Conservation (phyloP, 768 basidiomycete genomes). For the Lentinula edodes region DNA sequence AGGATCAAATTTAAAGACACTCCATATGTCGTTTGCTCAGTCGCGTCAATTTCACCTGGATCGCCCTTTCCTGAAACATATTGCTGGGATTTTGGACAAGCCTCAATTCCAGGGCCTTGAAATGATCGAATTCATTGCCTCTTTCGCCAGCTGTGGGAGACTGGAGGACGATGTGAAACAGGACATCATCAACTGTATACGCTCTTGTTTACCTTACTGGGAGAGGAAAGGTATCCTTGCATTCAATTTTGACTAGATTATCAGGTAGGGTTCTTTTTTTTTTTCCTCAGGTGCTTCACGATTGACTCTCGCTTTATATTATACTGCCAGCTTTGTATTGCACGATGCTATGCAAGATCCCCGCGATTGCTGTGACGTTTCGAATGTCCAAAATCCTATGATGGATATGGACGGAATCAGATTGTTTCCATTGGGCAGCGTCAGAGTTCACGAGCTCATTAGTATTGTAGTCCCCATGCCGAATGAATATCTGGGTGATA, state of each 20-base stretch:
- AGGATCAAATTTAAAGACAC: conserved; percentile 12
- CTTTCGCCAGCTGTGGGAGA: not conserved
- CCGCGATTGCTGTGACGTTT: no score
- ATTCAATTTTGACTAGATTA: not conserved
- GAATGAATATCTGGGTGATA: no score
- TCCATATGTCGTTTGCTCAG: conserved; percentile 22
- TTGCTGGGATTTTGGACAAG: conserved; percentile 14
- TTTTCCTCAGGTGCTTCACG: no score
- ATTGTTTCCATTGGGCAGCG: no score
- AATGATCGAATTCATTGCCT: conserved; percentile 22
- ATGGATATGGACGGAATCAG: no score
- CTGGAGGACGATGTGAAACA: not conserved
- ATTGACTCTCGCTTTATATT: no score
- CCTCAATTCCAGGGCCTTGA: conserved; percentile 17
- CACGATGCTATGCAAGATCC: no score
- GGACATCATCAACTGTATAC: conserved; percentile 8
- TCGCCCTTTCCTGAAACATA: conserved; percentile 17
- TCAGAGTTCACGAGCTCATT: no score
- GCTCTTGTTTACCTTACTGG: not conserved
- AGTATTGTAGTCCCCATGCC: no score
- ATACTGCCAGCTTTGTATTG: no score
- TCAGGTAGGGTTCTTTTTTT: not conserved
- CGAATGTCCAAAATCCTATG: no score
- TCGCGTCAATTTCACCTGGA: conserved; percentile 27
- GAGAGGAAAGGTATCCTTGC: not conserved